phyloP scores from a whole-genome alignment of 306 rosid species.

The Psophocarpus tetragonolobus region DNA sequence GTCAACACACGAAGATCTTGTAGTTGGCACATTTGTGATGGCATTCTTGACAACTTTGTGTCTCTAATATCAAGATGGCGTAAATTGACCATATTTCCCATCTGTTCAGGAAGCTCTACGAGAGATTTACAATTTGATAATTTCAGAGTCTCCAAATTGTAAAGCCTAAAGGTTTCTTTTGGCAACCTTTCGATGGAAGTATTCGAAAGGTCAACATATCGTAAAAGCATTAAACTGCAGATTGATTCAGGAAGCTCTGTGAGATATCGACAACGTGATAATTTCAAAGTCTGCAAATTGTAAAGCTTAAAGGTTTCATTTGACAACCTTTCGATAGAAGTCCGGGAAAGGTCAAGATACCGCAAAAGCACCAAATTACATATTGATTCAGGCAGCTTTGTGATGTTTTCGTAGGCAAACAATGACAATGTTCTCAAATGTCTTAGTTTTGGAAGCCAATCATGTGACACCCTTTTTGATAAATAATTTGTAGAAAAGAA shows the following conservation, averaged over 20 bases:
- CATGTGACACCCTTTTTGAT: background rate
- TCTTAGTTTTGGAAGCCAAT: background rate
- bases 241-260: too few species aligned
- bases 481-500: too few species aligned
- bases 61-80: background rate
- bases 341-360: background rate
- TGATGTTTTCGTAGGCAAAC: background rate
- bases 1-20: constrained; percentile 12
- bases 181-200: background rate
- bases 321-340: background rate
- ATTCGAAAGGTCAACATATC: background rate
- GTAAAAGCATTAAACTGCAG: too few species aligned
- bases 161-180: background rate
- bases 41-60: background rate
- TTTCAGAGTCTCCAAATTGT: background rate
- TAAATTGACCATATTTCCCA: background rate
- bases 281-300: background rate
- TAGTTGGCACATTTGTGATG: background rate
- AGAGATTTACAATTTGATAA: background rate
- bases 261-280: background rate
- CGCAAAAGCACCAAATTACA: background rate
- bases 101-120: background rate
- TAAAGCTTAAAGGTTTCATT: background rate
- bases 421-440: background rate
- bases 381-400: background rate